Conservation (phyloP, 768 basidiomycete genomes). For the Tricholoma furcatifolium region DNA sequence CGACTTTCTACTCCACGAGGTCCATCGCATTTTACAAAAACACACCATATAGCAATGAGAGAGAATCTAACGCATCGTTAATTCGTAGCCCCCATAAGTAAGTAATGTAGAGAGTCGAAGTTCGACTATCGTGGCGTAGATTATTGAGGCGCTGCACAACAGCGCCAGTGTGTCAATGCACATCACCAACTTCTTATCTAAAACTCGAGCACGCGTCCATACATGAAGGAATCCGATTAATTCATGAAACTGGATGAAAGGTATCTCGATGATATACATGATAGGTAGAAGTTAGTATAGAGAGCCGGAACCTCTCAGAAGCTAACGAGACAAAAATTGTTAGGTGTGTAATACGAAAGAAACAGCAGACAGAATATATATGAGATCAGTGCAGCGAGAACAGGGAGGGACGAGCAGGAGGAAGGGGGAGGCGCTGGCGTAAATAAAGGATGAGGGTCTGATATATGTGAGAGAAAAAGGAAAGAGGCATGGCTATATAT, state of each 20-base stretch:
- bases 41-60: too few species aligned
- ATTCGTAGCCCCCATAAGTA: too few species aligned
- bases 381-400: slow-evolving; percentile 15
- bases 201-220: not conserved
- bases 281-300: slow-evolving; percentile 17
- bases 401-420: slow-evolving; percentile 14
- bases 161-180: too few species aligned
- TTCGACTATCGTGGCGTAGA: too few species aligned
- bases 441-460: slow-evolving; percentile 11
- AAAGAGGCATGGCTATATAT: slow-evolving; percentile 16
- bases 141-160: too few species aligned
- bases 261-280: slow-evolving; percentile 30
- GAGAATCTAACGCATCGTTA: too few species aligned
- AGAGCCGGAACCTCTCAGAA: slow-evolving; percentile 11
- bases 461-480: slow-evolving; percentile 9
- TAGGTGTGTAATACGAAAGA: slow-evolving; percentile 17
- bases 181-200: too few species aligned
- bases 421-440: slow-evolving; percentile 13
- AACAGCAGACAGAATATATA: slow-evolving; percentile 17
- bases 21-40: not conserved
- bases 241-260: slow-evolving; percentile 11
- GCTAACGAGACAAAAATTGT: slow-evolving; percentile 22
- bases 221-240: slow-evolving; percentile 14
- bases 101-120: too few species aligned
- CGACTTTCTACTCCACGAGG: not conserved